These are phyloP conservation scores for Plantago lanceolata DNA, from an alignment of 305 asterid genomes.

Conservation along the genomic window DNA sequence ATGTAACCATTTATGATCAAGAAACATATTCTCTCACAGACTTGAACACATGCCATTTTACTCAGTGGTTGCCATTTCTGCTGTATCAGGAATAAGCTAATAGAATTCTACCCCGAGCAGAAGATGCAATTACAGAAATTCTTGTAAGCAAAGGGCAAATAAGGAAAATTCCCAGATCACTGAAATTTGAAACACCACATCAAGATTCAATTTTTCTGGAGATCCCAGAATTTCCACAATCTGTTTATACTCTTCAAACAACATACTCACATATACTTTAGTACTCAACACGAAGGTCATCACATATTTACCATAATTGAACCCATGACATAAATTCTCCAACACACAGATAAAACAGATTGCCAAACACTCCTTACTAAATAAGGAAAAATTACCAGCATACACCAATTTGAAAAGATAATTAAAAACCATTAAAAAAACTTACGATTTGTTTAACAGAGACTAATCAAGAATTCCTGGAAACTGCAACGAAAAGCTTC, in stretches of 20 bases:
- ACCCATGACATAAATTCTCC: neutral
- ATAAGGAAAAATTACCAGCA: neutral
- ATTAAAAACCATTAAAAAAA: too few species aligned
- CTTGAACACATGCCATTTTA: too few species aligned
- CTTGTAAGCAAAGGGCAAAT: slow-evolving; percentile 8
- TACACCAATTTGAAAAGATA: neutral
- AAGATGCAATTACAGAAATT: slow-evolving; percentile 4
- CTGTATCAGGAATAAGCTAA: neutral
- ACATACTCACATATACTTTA: neutral
- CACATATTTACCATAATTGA: neutral
- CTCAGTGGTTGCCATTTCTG: neutral
- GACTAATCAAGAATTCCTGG: slow-evolving; percentile 25
- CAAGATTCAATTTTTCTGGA: slow-evolving; percentile 5
- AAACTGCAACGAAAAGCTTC: slow-evolving; percentile 30
- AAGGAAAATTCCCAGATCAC: slow-evolving; percentile 16
- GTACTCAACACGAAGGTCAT: slow-evolving; percentile 7
- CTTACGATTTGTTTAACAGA: slow-evolving; percentile 12
- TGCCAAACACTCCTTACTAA: neutral
- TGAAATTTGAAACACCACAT: slow-evolving; percentile 4
- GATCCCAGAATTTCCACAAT: slow-evolving; percentile 8
- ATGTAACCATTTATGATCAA: too few species aligned
- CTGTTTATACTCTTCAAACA: slow-evolving; percentile 6
- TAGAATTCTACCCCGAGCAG: neutral
- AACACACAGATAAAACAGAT: neutral
- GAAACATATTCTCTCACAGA: too few species aligned